These are phyloP conservation scores for Penicillium sp. DNA, from an alignment of 2,329 filamentous ascomycete genomes.

Conservation along the genomic window DNA sequence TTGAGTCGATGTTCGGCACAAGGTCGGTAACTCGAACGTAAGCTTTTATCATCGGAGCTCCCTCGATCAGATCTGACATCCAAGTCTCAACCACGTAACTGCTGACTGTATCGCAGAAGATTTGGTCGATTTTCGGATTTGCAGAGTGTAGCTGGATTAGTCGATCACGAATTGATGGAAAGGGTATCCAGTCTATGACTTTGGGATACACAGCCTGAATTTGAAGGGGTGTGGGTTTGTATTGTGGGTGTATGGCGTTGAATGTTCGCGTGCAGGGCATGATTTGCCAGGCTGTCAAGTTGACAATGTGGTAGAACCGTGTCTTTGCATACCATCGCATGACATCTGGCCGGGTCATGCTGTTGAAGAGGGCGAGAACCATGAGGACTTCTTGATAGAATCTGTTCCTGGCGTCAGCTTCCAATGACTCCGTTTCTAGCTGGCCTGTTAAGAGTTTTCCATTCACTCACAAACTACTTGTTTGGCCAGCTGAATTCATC, in stretches of 20 bases:
- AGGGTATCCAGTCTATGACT: not conserved
- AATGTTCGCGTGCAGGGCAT: not conserved
- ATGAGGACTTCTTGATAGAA: constrained; percentile 9
- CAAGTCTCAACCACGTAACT: not conserved
- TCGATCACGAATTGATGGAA: not conserved
- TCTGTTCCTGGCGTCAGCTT: not conserved
- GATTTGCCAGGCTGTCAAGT: constrained; percentile 17
- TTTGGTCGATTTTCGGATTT: not conserved
- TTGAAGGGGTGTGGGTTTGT: not conserved
- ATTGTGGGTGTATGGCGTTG: not conserved
- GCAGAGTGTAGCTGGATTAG: not conserved
- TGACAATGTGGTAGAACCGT: constrained; percentile 17
- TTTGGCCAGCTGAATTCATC: not conserved
- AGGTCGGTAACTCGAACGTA: not conserved
- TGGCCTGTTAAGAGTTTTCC: not conserved
- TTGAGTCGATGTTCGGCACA: not conserved
- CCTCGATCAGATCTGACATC: not conserved
- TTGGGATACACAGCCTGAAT: not conserved
- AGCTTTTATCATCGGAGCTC: not conserved
- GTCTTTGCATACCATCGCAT: constrained; percentile 19
- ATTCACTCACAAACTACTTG: not conserved
- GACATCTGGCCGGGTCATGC: constrained; percentile 13
- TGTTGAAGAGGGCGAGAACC: constrained; percentile 14
- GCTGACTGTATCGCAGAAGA: not conserved
- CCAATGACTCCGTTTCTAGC: not conserved